Conservation (phyloP, 192 early-diverging fungal species). For the Neocallimastix lanati region DNA sequence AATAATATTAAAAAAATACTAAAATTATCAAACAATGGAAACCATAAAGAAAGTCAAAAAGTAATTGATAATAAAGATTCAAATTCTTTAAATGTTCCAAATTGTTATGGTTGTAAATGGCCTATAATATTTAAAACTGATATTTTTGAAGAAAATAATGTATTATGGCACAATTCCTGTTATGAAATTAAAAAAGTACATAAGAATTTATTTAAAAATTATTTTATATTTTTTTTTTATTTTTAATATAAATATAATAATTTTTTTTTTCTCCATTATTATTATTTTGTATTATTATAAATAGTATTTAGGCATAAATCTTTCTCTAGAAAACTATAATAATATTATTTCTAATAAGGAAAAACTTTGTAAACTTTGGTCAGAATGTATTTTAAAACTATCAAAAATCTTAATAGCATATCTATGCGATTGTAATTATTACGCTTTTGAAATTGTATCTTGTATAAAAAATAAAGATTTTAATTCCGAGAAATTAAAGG, state of each 20-base stretch:
- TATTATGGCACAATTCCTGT: background rate
- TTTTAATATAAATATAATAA: too few relatives aligned
- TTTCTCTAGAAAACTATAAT: background rate
- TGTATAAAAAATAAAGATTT: background rate
- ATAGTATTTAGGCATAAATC: background rate
- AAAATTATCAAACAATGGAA: background rate
- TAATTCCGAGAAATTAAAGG: background rate
- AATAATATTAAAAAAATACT: too few relatives aligned
- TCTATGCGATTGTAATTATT: background rate
- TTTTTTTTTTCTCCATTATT: too few relatives aligned
- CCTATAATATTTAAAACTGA: background rate
- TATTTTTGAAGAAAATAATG: background rate
- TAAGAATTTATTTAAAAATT: too few relatives aligned
- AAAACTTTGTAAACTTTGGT: background rate
- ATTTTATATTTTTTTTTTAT: too few relatives aligned
- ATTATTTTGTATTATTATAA: too few relatives aligned
- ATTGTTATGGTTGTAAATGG: background rate
- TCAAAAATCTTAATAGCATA: background rate
- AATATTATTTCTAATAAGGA: background rate
- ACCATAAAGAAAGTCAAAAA: background rate
- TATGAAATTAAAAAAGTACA: background rate
- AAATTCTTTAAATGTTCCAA: background rate
- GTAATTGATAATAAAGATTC: background rate
- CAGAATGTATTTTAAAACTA: background rate
- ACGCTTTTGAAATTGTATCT: background rate